These are phyloP conservation scores for Ceratobasidium sp. DNA, from an alignment of 1,284 basidiomycete species.

Conservation along the genomic window DNA sequence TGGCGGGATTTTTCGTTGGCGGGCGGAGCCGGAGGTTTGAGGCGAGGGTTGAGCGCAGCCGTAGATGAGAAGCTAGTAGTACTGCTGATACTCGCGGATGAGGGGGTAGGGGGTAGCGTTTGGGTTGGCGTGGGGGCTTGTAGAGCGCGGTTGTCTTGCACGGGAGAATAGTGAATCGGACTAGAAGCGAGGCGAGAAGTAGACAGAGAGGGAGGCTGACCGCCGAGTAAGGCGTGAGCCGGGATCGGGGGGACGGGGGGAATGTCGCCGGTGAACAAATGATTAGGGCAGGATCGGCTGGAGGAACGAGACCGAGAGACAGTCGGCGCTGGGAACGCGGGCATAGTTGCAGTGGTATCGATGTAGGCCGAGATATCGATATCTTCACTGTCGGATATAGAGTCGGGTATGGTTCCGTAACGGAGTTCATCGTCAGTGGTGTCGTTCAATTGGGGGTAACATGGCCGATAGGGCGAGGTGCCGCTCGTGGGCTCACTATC, in stretches of 20 bases:
- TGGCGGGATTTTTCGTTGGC: constrained; percentile 25
- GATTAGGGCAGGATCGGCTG: constrained; percentile 33
- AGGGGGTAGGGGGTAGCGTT: constrained; percentile 29
- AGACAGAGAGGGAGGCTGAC: constrained; percentile 11
- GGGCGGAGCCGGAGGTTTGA: not conserved
- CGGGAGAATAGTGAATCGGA: not conserved
- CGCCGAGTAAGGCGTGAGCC: constrained; percentile 5
- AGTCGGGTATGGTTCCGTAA: constrained; percentile 36
- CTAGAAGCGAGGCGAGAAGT: constrained; percentile 12
- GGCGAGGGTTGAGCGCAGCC: not conserved
- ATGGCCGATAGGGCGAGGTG: not conserved
- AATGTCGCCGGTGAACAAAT: not conserved
- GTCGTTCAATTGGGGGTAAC: constrained; percentile 2
- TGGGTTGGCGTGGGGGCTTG: constrained; percentile 39
- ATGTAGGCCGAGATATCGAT: constrained; percentile 28
- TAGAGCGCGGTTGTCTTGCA: constrained; percentile 32
- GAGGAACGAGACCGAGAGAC: constrained; percentile 44
- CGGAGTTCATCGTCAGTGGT: constrained; percentile 30
- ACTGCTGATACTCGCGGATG: constrained; percentile 35
- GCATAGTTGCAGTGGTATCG: constrained; percentile 24
- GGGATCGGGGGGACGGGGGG: constrained; percentile 41
- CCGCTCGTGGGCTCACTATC: constrained; percentile 3
- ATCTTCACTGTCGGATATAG: constrained; percentile 37
- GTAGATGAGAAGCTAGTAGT: constrained; percentile 18
- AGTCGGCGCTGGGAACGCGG: constrained; percentile 35